Base-by-base conservation (phyloP, 192 early-diverging fungal species). In the Phycomyces nitens region DNA sequence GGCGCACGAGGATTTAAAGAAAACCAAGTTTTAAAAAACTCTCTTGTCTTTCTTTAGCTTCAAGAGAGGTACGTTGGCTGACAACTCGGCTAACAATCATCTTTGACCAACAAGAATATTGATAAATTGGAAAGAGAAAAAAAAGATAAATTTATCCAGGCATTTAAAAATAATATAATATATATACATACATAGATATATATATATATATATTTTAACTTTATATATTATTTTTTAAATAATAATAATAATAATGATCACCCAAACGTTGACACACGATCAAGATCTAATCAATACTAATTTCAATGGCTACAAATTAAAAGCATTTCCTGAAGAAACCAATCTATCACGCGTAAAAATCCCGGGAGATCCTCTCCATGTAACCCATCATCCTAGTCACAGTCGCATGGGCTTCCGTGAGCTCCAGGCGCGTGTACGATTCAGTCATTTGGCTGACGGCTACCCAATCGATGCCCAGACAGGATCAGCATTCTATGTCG, bases 281-380 rank as follows among this genome's bases (percentile, higher is more conserved):
- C 64, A 74, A 34, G 40, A 68, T 1, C 60, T 86, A 14, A 60
- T 88, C 34, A 88, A 90, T 44, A 65, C 81, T 24, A 78, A 76
- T 53, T 91, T 91, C 70, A 88, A 91, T 39, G 86, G 89, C 0
- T 91, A 91, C 70, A 89, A 88, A 57, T 73, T 91, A 39, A 74
- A 78, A 10, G 64, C 87, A 40, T 77, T 85, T 20, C 75, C 77
- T 29, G 74, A 79, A 14, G 64, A 64, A 6, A 59, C 60, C 0
- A n/a, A 56, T 1, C 23, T 74, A 6, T 27, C 29, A 26, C 68
- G 58, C 11, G 66, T 71, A 20, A 58, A 49, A 1, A 26, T 80
- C 12, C 69, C 79, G 7, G 43, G 58, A 16, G 68, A 71, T 52
- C 63, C 67, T 40, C 54, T 79, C 11, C 24, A 65, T 0, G 58